Conservation (phyloP, 495 filamentous ascomycete genomes). For the Penicillium atrosanguineum region DNA sequence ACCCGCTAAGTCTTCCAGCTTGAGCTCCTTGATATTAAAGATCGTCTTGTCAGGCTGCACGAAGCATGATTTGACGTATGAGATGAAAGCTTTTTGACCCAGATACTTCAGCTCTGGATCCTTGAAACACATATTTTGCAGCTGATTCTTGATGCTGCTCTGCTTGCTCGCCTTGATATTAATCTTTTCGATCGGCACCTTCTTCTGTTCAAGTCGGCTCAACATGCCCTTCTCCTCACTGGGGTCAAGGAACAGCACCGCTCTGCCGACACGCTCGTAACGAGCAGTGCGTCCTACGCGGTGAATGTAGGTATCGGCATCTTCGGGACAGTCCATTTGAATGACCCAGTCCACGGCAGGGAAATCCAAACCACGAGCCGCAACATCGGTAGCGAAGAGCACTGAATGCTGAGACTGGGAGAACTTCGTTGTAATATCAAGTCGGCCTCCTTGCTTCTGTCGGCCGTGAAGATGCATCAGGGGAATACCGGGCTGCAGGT, state of each 20-base stretch:
- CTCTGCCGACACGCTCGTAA: slow-evolving; percentile 83
- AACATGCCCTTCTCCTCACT: slow-evolving; percentile 88
- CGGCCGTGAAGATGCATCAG: slow-evolving; percentile 93
- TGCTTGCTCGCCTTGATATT: slow-evolving; percentile 88
- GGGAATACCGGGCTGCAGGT: slow-evolving; percentile 91
- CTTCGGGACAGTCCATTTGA: slow-evolving; percentile 91
- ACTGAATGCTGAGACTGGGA: slow-evolving; percentile 74
- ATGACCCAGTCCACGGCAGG: slow-evolving; percentile 98
- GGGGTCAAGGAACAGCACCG: slow-evolving; percentile 88
- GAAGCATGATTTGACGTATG: slow-evolving; percentile 77
- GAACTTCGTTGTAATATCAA: slow-evolving; percentile 84
- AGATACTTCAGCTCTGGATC: slow-evolving; percentile 92
- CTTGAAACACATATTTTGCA: slow-evolving; percentile 94
- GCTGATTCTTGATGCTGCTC: slow-evolving; percentile 72
- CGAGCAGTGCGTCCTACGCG: slow-evolving; percentile 91
- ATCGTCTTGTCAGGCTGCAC: slow-evolving; percentile 91
- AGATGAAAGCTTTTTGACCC: slow-evolving; percentile 92
- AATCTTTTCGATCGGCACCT: slow-evolving; percentile 79
- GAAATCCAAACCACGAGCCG: slow-evolving; percentile 90
- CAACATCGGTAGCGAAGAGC: slow-evolving; percentile 93
- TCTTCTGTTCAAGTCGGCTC: slow-evolving; percentile 77
- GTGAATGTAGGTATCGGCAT: slow-evolving; percentile 96
- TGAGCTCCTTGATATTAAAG: slow-evolving; percentile 76
- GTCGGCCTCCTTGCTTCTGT: slow-evolving; percentile 83
- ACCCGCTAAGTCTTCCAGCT: slow-evolving; percentile 79